Evolutionary conservation across 257 asterid species (phyloP), one percentile per base, ranked within the genome.

Genomic region (Mitragyna speciosa): DNA sequence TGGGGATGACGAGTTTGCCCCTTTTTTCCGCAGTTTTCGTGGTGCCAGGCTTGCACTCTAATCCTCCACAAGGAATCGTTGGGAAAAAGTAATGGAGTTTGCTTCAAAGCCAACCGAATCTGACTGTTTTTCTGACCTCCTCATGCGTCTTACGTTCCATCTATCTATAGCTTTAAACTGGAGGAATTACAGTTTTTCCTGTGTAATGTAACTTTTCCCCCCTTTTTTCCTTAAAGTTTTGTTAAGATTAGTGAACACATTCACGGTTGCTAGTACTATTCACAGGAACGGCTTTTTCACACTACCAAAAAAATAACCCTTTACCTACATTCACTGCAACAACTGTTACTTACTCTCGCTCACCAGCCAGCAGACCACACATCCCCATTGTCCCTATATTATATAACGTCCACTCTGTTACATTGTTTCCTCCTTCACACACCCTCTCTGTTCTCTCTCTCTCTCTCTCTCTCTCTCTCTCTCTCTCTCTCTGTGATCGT

Each of bases 11-110:
- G 41, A 4, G 41, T 36, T 36, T 36, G 41, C 41, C 41, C 41
- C 41, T 4, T 36, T 36, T 36, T 36, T 36, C 86, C 89, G 88
- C 75, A 88, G 88, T 84, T 80, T 81, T 78, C 84, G 94, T 87
- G 94, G 96, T 91, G 95, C 97, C 98, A 94, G 98, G 85, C 97
- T 92, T 91, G 97, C 97, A 92, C 97, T 91, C 94, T 84, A 92
- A 94, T 89, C 88, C 91, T 91, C 85, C 91, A 88, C 92, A 91
- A 90, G 86, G 93, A 91, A 91, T 89, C 96, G 89, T 88, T 85
- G 87, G 83, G 73, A 66, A 85, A 87, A 92, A 88, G 98, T 88
- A 84, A 87, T 87, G 78, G 78, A 73, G 89, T 90, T 94, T 92
- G 97, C 98, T 92, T 91, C 96, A 73, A 92, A 89, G 91, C 98